Evolutionary conservation across 148 eudicot species (phyloP).

Genomic region (Cornus kousa): DNA sequence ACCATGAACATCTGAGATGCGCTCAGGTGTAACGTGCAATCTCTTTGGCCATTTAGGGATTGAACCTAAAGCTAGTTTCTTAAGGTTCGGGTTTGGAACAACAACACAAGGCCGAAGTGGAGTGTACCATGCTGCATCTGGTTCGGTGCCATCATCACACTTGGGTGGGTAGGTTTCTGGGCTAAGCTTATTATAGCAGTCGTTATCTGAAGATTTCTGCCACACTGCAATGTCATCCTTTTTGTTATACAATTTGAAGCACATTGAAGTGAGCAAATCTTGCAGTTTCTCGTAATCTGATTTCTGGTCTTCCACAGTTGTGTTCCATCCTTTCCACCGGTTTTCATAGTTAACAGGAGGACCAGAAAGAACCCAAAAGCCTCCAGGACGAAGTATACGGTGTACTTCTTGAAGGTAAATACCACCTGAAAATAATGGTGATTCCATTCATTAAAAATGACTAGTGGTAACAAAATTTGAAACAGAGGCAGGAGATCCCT

Average conservation of each 20-base stretch:
- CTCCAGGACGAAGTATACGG: conserved; percentile 90
- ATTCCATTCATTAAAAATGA: neutral
- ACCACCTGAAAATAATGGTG: conserved; percentile 53
- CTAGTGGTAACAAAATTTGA: neutral
- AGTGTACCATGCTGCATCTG: conserved; percentile 96
- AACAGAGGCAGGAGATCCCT: neutral
- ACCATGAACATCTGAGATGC: conserved; percentile 55
- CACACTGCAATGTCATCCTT: conserved; percentile 90
- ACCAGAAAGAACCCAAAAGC: conserved; percentile 97
- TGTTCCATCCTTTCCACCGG: conserved; percentile 93
- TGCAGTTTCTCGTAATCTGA: conserved; percentile 72
- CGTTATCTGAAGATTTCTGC: conserved; percentile 63
- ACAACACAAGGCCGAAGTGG: conserved; percentile 87
- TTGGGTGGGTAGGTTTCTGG: conserved; percentile 73
- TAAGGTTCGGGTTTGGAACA: conserved; percentile 50
- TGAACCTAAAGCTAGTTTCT: conserved; percentile 45
- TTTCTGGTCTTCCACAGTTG: conserved; percentile 70
- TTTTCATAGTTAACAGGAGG: conserved; percentile 85
- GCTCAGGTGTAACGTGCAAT: conserved; percentile 63
- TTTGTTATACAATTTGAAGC: conserved; percentile 66
- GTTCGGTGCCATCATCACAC: conserved; percentile 89
- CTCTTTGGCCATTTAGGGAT: conserved; percentile 81
- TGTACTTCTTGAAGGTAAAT: conserved; percentile 87
- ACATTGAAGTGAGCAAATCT: conserved; percentile 67
- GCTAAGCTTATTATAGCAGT: conserved; percentile 62